Conservation (phyloP, 2,329 filamentous ascomycete species). For the Leptographium lundbergii region DNA sequence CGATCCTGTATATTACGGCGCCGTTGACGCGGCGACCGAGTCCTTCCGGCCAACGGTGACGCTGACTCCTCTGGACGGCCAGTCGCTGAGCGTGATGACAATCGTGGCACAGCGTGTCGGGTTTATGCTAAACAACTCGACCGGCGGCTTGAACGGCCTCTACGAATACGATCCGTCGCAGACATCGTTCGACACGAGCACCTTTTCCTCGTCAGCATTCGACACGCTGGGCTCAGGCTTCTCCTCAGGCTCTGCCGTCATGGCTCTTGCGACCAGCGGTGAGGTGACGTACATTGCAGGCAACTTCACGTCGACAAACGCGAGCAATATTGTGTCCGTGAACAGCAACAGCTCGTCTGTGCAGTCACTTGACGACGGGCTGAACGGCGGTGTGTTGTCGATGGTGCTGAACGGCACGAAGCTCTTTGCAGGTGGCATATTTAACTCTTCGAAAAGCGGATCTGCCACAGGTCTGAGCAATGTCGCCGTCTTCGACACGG, state of each 20-base stretch:
- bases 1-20: constrained; percentile 79
- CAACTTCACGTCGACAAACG: constrained; percentile 60
- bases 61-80: constrained; percentile 54
- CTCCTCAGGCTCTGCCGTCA: constrained; percentile 52
- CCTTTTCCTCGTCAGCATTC: constrained; percentile 61
- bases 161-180: constrained; percentile 72
- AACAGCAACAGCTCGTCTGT: constrained; percentile 48
- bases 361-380: constrained; percentile 53
- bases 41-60: constrained; percentile 74
- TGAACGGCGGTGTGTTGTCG: constrained; percentile 66
- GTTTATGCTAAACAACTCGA: constrained; percentile 61
- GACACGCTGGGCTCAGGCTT: constrained; percentile 65
- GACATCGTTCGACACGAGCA: constrained; percentile 41
- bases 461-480: constrained; percentile 55
- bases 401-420: constrained; percentile 54
- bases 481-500: constrained; percentile 62
- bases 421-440: constrained; percentile 76
- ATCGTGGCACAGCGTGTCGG: constrained; percentile 84
- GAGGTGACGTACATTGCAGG: constrained; percentile 66
- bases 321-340: constrained; percentile 68
- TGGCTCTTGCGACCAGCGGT: constrained; percentile 50
- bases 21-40: constrained; percentile 60
- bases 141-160: constrained; percentile 73
- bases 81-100: constrained; percentile 49
- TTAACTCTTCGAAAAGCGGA: constrained; percentile 57